Evolutionary conservation across 169 alveolate genomes (phyloP), one percentile per base, ranked within the genome.

Genomic region (Eimeria praecox): DNA sequence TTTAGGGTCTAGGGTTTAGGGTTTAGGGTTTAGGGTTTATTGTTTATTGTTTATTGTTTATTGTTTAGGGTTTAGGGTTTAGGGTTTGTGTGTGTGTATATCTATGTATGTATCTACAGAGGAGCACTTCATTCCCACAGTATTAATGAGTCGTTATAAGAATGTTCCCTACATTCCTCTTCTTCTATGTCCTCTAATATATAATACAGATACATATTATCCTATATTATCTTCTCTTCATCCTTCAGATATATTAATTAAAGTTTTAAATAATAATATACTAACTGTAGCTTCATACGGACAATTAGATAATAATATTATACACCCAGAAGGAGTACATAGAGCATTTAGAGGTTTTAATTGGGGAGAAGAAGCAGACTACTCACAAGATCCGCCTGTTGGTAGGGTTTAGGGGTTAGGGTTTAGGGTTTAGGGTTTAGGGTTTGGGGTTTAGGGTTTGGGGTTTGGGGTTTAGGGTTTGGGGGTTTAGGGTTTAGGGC

Each of bases 321-420:
- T n/a, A 66, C 35, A 44, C 86, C 62, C 49, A 12, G 73, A 46
- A 40, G 88, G 52, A 0, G 27, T 52, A 10, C 1, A 5, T 9
- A 49, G 80, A 27, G 75, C 94, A 16, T 38, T 14, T 0, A 33
- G 64, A 22, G 94, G 94, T 40, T 89, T n/a, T 69, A 49, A 89
- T 85, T 89, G 94, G 94, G 87, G 87, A 49, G 71, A 89, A 16
- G 94, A 89, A 75, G 94, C 85, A 20, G 69, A 89, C 52, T 89
- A 89, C 87, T 46, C 88, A 64, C 30, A 64, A 20, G 64, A 33
- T 8, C 94, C 80, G 5, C 83, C 83, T 30, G 1, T 9, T 1
- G 94, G 94, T 87, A 20, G 1, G 83, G 10, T 2, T 10, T 64
- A 73, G 80, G 80, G 80, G 16, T 69, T 69, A n/a, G 85, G 85